A percentile compares a stretch with the other conserved stretches of the same genome.
Evolutionary conservation across 768 basidiomycete genomes (phyloP).

Genomic region (Boletellus ananas): DNA sequence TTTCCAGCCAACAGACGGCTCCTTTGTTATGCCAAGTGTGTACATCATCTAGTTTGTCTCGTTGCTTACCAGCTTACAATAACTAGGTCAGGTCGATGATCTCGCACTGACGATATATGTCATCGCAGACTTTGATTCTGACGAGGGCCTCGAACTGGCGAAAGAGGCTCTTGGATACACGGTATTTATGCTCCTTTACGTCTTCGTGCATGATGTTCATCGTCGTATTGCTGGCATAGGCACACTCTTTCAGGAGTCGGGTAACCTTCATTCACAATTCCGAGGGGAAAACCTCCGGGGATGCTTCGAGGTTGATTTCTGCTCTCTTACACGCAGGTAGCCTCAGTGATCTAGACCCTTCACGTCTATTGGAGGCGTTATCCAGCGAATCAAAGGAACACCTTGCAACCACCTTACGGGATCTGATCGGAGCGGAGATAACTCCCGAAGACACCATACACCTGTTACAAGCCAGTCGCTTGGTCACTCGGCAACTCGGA

Average conservation of each 20-base stretch:
- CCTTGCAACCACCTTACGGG: conserved; percentile 31
- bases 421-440: conserved; percentile 23
- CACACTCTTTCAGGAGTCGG: conserved; percentile 46
- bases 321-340: conserved; percentile 43
- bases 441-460: conserved; percentile 23
- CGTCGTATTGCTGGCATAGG: conserved; percentile 31
- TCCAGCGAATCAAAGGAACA: conserved; percentile 7
- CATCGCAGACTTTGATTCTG: conserved; percentile 73
- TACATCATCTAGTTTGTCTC: neutral
- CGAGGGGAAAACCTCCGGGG: conserved; percentile 6
- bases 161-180: conserved; percentile 62
- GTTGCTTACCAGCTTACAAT: conserved; percentile 2
- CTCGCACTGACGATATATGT: conserved; percentile 54
- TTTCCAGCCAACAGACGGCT: conserved; percentile 37
- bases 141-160: conserved; percentile 54
- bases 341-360: conserved; percentile 30
- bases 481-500: conserved; percentile 54
- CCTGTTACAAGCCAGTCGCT: conserved; percentile 44
- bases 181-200: conserved; percentile 38
- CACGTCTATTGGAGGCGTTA: conserved; percentile 15
- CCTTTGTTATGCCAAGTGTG: conserved; percentile 67
- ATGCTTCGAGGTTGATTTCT: conserved; percentile 45
- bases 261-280: conserved; percentile 81
- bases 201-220: neutral
- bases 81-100: conserved; percentile 12